Percentiles rank a stretch among this genome's conserved stretches.
Conservation (phyloP, 306 rosid species). For the Carpinus viminea region DNA sequence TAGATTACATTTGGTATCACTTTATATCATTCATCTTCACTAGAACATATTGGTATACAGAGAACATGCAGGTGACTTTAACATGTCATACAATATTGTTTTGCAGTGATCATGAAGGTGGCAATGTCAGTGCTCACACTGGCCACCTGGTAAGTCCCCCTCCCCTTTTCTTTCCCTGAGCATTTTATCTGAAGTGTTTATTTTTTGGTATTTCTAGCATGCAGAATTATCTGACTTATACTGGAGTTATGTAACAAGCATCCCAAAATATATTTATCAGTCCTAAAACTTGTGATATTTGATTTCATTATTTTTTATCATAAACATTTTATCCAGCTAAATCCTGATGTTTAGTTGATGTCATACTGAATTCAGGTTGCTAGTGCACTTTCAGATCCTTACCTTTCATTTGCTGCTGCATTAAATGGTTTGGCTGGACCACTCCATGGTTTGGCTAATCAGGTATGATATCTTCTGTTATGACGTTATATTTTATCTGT, state of each 20-base stretch:
- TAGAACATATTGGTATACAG: slow-evolving; percentile 15
- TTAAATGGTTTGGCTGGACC: slow-evolving; percentile 99
- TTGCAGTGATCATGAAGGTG: slow-evolving; percentile 99
- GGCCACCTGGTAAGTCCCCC: slow-evolving; percentile 73
- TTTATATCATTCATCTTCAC: slow-evolving; percentile 16
- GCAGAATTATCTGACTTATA: neutral
- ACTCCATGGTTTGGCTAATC: slow-evolving; percentile 99
- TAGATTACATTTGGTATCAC: slow-evolving; percentile 4
- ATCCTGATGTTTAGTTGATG: slow-evolving; percentile 23
- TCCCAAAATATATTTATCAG: slow-evolving; percentile 10
- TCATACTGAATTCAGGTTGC: slow-evolving; percentile 64
- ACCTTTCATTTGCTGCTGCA: slow-evolving; percentile 94
- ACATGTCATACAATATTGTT: slow-evolving; percentile 22
- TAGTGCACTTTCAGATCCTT: slow-evolving; percentile 96
- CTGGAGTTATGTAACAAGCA: neutral
- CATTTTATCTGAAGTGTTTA: neutral
- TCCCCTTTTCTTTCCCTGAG: slow-evolving; percentile 11
- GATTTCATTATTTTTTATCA: neutral
- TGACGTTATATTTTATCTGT: slow-evolving; percentile 3
- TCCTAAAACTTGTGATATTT: neutral
- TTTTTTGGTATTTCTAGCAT: slow-evolving; percentile 4
- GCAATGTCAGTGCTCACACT: slow-evolving; percentile 97
- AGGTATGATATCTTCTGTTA: slow-evolving; percentile 53
- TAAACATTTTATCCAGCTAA: slow-evolving; percentile 2
- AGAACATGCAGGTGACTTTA: neutral